Percentiles rank a stretch among this genome's conserved stretches.
Evolutionary conservation across 805 yeast species (phyloP).

Genomic region (Saturnispora gosingensis): DNA sequence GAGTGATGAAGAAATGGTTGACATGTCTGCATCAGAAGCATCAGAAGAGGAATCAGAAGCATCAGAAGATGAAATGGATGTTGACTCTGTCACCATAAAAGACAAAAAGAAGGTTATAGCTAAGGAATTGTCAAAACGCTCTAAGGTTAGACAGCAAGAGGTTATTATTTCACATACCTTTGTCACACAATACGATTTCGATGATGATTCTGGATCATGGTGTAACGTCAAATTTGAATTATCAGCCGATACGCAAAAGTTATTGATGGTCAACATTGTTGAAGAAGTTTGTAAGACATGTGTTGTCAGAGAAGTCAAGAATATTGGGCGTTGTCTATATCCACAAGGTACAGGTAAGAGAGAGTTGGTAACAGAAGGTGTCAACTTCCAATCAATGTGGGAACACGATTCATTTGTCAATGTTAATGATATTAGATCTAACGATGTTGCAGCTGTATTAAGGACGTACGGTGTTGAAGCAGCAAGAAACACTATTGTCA

Average conservation of each 20-base stretch:
- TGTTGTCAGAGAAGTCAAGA: conserved; percentile 86
- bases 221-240: conserved; percentile 82
- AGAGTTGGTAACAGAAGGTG: conserved; percentile 91
- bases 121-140: conserved; percentile 43
- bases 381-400: conserved; percentile 97
- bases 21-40: conserved; percentile 32
- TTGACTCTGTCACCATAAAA: conserved; percentile 7
- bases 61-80: conserved; percentile 25
- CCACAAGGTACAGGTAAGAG: conserved; percentile 70
- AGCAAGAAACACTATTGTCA: conserved; percentile 93
- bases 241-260: conserved; percentile 78
- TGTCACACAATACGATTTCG: conserved; percentile 78
- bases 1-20: conserved; percentile 58
- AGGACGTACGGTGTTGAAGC: conserved; percentile 97
- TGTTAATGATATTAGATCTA: conserved; percentile 81
- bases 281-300: conserved; percentile 85
- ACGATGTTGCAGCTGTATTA: conserved; percentile 87
- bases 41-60: conserved; percentile 35
- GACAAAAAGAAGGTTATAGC: conserved; percentile 12
- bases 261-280: conserved; percentile 93
- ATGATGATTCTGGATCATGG: conserved; percentile 83
- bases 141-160: conserved; percentile 78
- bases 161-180: conserved; percentile 65
- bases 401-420: conserved; percentile 89
- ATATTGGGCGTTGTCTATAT: conserved; percentile 86